Conservation (phyloP, 371 early-diverging fungal species). For the Syncephalastrum monosporum region DNA sequence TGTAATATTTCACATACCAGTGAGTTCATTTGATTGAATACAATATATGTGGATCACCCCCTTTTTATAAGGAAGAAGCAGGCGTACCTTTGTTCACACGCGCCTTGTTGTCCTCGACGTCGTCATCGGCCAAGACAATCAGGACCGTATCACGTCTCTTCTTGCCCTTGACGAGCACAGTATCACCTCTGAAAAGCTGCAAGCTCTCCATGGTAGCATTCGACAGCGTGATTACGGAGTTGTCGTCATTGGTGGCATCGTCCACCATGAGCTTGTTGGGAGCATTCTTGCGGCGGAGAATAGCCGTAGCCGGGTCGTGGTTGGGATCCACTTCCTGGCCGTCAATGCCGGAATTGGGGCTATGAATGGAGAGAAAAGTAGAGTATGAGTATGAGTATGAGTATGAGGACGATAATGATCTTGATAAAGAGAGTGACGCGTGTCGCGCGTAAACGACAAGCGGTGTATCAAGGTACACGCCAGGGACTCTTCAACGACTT, state of each 20-base stretch:
- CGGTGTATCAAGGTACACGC: no score
- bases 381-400: not conserved
- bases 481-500: constrained; percentile 4
- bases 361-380: constrained; percentile 1
- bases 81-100: constrained; percentile 87
- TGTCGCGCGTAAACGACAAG: not conserved
- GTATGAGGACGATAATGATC: not conserved
- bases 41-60: not conserved
- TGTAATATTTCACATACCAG: constrained; percentile 15
- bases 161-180: constrained; percentile 97
- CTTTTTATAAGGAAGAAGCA: not conserved
- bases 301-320: constrained; percentile 90
- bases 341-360: constrained; percentile 50
- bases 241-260: constrained; percentile 96
- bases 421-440: not conserved
- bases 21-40: not conserved
- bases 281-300: constrained; percentile 91
- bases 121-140: constrained; percentile 90
- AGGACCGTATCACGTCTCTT: constrained; percentile 97
- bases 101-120: constrained; percentile 91
- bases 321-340: constrained; percentile 52
- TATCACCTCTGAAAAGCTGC: constrained; percentile 93
- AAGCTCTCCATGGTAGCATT: constrained; percentile 92
- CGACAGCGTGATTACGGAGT: constrained; percentile 90
- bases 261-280: constrained; percentile 98